Base-by-base conservation (phyloP, 164 flowering plant species). In the Brasenia schreberi region DNA sequence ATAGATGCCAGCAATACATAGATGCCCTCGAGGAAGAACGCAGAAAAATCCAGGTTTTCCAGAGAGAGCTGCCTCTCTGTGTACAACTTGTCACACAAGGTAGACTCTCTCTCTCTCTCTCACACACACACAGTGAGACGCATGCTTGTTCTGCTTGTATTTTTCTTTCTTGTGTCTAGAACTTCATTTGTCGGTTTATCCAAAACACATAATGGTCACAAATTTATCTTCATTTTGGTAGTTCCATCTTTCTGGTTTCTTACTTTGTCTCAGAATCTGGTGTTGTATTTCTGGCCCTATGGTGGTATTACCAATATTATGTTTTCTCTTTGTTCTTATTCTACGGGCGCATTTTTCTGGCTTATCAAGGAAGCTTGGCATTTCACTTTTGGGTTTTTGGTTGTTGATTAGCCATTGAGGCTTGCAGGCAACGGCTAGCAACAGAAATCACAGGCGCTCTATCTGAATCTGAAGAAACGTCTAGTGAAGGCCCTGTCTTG, bases 41-140 rank as follows among this genome's bases (percentile, higher is more conserved):
- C 23, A 70, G 73, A 0, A 91, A 91, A 80, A 87, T 91, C 67
- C 85, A 80, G 53, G 94, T 89, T 62, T 91, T 91, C 62, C 84
- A 84, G 27, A 85, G 97, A 1, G 97, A 89, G 69, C 87, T 91
- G n/a, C 97, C 97, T 66, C 85, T 91, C 42, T 91, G 92, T 63
- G 68, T 91, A 1, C 85, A 92, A 68, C 94, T 92, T 44, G 85
- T 89, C 1, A 77, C 85, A 0, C 90, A 87, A 82, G 96, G 97
- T 90, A 33, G 39, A 33, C 4, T 1, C 39, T 33, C 27, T 23
- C 27, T 23, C 27, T 23, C 27, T 23, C 27, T 0, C 39, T 1
- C 39, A 33, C 39, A 33, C 39, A 33, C 39, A 33, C 4, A n/a
- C n/a, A n/a, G n/a, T n/a, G n/a, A 33, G 39, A 33, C 39, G 3